Percentiles rank a stretch among this genome's conserved stretches.
phyloP scores from a whole-genome alignment of 176 grass and related monocot genomes.

The Paspalum notatum region DNA sequence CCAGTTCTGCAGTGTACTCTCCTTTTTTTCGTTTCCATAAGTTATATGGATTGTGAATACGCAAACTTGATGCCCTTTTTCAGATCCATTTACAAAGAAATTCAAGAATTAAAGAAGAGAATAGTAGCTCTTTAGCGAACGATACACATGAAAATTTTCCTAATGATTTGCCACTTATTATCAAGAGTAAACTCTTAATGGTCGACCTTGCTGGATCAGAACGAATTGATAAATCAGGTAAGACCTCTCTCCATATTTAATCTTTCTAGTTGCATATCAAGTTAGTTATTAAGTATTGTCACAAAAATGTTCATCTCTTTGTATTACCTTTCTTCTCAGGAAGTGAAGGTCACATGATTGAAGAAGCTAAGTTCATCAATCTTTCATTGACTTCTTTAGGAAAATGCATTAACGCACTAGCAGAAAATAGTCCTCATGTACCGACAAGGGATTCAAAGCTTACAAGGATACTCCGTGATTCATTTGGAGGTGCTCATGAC shows the following conservation, averaged over 20 bases:
- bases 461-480: slow-evolving; percentile 96
- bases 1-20: slow-evolving; percentile 18
- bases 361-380: slow-evolving; percentile 99
- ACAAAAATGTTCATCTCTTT: slow-evolving; percentile 9
- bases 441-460: slow-evolving; percentile 95
- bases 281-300: slow-evolving; percentile 22
- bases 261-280: neutral
- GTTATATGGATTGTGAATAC: slow-evolving; percentile 8
- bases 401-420: slow-evolving; percentile 96
- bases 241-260: neutral
- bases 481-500: slow-evolving; percentile 83
- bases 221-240: slow-evolving; percentile 94
- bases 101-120: slow-evolving; percentile 66
- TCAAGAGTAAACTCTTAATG: slow-evolving; percentile 95
- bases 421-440: slow-evolving; percentile 91
- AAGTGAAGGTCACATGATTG: slow-evolving; percentile 97
- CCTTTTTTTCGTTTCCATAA: slow-evolving; percentile 22
- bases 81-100: slow-evolving; percentile 86
- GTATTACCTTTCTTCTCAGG: slow-evolving; percentile 51
- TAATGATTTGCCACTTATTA: slow-evolving; percentile 63
- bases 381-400: slow-evolving; percentile 90
- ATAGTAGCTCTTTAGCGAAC: slow-evolving; percentile 35
- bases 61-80: slow-evolving; percentile 31
- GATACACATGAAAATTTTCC: slow-evolving; percentile 30
- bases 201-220: slow-evolving; percentile 98